Base-by-base conservation (phyloP, 345 rosid species). In the Linum usitatissimum region DNA sequence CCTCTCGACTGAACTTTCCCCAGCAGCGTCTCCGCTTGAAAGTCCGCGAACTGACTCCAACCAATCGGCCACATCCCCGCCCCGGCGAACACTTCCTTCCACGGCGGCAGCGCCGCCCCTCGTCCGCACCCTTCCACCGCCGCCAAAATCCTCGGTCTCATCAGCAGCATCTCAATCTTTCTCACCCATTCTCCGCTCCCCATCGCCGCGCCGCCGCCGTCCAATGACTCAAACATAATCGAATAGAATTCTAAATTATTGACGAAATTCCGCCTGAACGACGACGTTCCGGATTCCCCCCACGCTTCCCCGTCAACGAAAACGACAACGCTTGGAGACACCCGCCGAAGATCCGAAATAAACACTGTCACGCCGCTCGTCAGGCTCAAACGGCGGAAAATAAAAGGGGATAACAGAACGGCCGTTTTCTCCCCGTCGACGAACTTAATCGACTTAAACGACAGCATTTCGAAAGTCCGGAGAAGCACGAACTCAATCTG, bases 21-120 rank as follows among this genome's bases (percentile, higher is more conserved):
- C 45, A 90, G 60, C 76, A 94, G 73, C 69, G 73, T 79, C 81
- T 88, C 90, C 0, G 95, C 97, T 69, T 84, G 97, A 57, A 73
- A 84, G 38, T 85, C 90, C 14, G 97, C 97, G n/a, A 90, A 90
- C 72, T 81, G 96, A 65, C 97, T 94, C 71, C 85, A 60, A 63
- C 68, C 74, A 30, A 86, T 76, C 71, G 86, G 70, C 82, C 93
- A 82, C 90, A 94, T 71, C 63, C 96, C 97, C 48, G 88, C 88
- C 67, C 78, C 88, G 9, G 62, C 69, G 19, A 94, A 83, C 40
- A 72, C 73, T 67, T 94, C 97, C 75, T 83, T 79, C 95, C 96
- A 91, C 18, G 82, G 77, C 67, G 79, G 77, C 5, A 34, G 38
- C 0, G 75, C 78, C 51, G 34, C 68, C 68, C 79, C 55, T 71